phyloP scores from a whole-genome alignment of 352 stramenopile genomes.

The Elongisporangium anandrum region DNA sequence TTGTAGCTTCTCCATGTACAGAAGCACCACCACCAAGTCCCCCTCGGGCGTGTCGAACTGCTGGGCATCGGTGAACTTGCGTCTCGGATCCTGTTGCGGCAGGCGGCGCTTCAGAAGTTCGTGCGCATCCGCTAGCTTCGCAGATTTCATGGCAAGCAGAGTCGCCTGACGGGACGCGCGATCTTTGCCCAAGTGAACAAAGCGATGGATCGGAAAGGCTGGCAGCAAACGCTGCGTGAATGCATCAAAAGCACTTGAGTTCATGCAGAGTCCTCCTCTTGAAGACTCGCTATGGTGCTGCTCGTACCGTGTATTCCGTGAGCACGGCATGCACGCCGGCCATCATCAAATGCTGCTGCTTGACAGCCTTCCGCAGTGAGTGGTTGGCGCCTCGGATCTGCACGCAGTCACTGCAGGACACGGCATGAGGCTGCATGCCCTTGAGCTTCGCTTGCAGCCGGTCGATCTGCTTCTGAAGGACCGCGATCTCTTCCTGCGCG shows the following conservation, averaged over 20 bases:
- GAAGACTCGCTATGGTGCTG: background rate
- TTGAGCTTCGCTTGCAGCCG: constrained; percentile 16
- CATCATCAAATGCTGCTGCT: constrained; percentile 20
- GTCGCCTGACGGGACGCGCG: constrained; percentile 15
- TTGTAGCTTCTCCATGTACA: constrained; percentile 43
- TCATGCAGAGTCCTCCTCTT: background rate
- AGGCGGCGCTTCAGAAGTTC: constrained; percentile 29
- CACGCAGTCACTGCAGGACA: constrained; percentile 9
- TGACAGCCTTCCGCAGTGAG: constrained; percentile 23
- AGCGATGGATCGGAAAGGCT: constrained; percentile 27
- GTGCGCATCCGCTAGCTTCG: constrained; percentile 23
- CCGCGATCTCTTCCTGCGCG: constrained; percentile 8
- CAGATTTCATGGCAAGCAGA: constrained; percentile 18
- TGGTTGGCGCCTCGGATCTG: constrained; percentile 13
- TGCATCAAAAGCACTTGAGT: constrained; percentile 7
- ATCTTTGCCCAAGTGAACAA: constrained; percentile 28
- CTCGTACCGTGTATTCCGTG: constrained; percentile 16
- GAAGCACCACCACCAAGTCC: constrained; percentile 35
- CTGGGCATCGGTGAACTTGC: constrained; percentile 30
- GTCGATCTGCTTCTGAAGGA: constrained; percentile 13
- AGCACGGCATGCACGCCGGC: constrained; percentile 22
- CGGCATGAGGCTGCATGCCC: constrained; percentile 1
- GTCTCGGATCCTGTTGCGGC: constrained; percentile 11
- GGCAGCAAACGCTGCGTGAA: constrained; percentile 19
- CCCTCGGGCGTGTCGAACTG: constrained; percentile 33